phyloP scores from a whole-genome alignment of 257 asterid species.

The Lantana camara region DNA sequence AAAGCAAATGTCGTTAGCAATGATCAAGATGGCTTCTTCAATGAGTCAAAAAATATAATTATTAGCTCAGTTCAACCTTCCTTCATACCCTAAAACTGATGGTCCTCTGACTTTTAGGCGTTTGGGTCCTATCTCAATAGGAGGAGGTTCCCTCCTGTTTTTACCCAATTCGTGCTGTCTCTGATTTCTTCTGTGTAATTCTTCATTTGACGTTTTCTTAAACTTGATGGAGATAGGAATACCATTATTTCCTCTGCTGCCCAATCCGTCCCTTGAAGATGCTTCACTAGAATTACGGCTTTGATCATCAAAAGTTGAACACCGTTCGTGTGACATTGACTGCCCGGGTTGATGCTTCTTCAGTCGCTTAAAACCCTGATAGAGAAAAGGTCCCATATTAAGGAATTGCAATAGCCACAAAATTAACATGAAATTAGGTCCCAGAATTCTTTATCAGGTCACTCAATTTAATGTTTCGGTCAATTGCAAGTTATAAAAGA shows the following conservation, averaged over 20 bases:
- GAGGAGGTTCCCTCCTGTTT: constrained; percentile 40
- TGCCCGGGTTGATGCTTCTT: constrained; percentile 61
- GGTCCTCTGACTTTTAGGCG: constrained; percentile 84
- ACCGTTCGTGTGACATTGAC: constrained; percentile 31
- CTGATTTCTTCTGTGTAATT: no score
- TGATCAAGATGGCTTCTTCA: constrained; percentile 28
- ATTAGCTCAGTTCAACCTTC: constrained; percentile 35
- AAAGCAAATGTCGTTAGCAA: constrained; percentile 52
- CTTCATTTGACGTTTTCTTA: constrained; percentile 47
- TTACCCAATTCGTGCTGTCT: constrained; percentile 35
- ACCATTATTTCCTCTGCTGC: constrained; percentile 41
- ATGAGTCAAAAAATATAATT: constrained; percentile 20
- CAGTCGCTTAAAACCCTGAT: constrained; percentile 65
- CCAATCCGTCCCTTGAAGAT: constrained; percentile 30
- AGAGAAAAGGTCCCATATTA: neutral
- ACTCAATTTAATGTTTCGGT: neutral
- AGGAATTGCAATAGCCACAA: neutral
- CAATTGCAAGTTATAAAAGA: neutral
- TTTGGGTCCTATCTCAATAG: constrained; percentile 55
- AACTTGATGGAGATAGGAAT: constrained; percentile 61
- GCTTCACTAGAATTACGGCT: constrained; percentile 18
- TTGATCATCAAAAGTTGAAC: constrained; percentile 34
- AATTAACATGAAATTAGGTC: neutral
- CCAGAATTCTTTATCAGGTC: no score
- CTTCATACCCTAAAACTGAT: constrained; percentile 51